Evolutionary conservation across 495 filamentous ascomycete genomes (phyloP).

Genomic region (Aspergillus saccharolyticus): DNA sequence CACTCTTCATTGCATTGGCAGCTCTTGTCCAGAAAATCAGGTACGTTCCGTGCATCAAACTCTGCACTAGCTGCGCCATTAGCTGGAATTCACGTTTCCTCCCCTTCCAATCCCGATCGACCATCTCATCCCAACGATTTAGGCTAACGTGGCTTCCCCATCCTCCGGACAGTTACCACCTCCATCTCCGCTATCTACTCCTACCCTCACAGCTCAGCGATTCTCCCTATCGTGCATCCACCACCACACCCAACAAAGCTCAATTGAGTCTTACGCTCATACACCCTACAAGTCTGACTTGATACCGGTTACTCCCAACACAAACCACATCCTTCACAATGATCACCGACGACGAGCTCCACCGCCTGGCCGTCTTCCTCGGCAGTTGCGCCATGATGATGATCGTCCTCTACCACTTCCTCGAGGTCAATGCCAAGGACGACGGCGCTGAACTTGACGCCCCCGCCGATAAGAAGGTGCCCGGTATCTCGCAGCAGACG

Average conservation of each 20-base stretch:
- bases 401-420: slow-evolving; percentile 93
- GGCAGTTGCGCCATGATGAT: slow-evolving; percentile 89
- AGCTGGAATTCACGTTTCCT: no score
- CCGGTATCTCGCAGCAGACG: slow-evolving; percentile 18
- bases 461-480: slow-evolving; percentile 25
- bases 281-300: neutral
- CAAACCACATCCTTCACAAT: slow-evolving; percentile 40
- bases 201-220: neutral
- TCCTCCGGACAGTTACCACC: neutral
- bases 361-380: slow-evolving; percentile 85
- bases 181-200: slow-evolving; percentile 5
- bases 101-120: neutral
- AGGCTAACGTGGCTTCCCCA: slow-evolving; percentile 6
- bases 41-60: neutral
- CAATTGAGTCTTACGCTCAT: neutral
- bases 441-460: slow-evolving; percentile 41
- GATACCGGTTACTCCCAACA: neutral
- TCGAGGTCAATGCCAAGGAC: slow-evolving; percentile 84
- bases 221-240: neutral
- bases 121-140: neutral
- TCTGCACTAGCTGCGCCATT: neutral
- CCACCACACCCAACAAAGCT: neutral
- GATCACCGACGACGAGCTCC: slow-evolving; percentile 83
- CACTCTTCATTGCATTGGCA: neutral
- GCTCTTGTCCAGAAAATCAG: neutral